Conservation (phyloP, 345 rosid species). For the Toxicodendron radicans region DNA sequence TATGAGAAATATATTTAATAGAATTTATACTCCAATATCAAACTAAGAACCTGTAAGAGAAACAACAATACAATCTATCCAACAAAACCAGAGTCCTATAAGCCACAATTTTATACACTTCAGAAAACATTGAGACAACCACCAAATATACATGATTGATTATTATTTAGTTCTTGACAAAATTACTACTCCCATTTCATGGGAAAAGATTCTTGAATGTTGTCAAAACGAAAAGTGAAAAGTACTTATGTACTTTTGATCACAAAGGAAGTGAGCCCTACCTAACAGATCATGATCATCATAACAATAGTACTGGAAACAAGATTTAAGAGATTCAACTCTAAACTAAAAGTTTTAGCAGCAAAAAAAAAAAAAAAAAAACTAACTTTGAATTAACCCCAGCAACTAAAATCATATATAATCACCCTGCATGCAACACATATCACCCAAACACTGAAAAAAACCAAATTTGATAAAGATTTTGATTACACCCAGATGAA, state of each 20-base stretch:
- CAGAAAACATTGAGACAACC: neutral
- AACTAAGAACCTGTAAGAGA: too few relatives aligned
- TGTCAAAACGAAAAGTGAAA: neutral
- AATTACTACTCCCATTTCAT: neutral
- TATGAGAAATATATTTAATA: neutral
- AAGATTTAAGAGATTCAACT: neutral
- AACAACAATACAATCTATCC: neutral
- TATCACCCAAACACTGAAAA: neutral
- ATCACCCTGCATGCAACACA: neutral
- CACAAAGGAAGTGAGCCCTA: neutral
- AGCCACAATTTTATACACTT: neutral
- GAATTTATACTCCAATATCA: neutral
- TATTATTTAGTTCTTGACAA: neutral
- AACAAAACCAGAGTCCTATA: neutral
- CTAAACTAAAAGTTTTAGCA: neutral
- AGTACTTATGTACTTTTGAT: neutral
- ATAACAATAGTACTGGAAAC: neutral
- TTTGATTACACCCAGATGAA: slow-evolving; percentile 9
- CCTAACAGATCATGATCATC: neutral
- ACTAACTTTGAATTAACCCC: neutral
- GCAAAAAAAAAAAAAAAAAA: neutral
- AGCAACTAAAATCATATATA: neutral
- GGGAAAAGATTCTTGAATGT: neutral
- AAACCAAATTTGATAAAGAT: neutral
- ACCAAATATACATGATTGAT: neutral